phyloP scores from a whole-genome alignment of 2,329 filamentous ascomycete species.

The Aphanoascus verrucosus region DNA sequence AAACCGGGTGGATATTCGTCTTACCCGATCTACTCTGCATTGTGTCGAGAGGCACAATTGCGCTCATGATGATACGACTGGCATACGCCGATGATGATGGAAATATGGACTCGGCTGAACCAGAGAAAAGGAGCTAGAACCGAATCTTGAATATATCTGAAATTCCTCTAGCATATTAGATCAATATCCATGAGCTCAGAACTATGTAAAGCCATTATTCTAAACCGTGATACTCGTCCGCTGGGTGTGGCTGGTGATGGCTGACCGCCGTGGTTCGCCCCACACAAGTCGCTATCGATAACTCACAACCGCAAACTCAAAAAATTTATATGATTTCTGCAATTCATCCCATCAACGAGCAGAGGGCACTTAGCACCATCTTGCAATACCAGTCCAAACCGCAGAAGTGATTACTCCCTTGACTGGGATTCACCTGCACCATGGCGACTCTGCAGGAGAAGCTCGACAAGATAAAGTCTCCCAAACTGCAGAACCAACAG shows the following conservation, averaged over 20 bases:
- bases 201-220: no score
- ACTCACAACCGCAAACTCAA: slow-evolving; percentile 4
- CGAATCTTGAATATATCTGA: neutral
- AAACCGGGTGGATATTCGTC: neutral
- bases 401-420: slow-evolving; percentile 19
- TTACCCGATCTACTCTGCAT: neutral
- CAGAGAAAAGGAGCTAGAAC: neutral
- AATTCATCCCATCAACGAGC: neutral
- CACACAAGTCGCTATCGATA: slow-evolving; percentile 11
- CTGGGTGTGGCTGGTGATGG: neutral
- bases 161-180: no score
- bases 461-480: slow-evolving; percentile 93
- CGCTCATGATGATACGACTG: neutral
- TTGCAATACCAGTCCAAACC: neutral
- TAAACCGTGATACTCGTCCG: no score
- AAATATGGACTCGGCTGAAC: neutral
- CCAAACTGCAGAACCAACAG: slow-evolving; percentile 89
- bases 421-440: slow-evolving; percentile 25
- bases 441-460: slow-evolving; percentile 69
- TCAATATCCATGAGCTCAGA: no score
- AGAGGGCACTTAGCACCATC: neutral
- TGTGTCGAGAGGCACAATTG: neutral
- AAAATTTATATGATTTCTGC: slow-evolving; percentile 6
- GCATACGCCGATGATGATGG: neutral
- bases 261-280: neutral